Percentiles rank a stretch among this genome's conserved stretches.
phyloP scores from a whole-genome alignment of 2,329 filamentous ascomycete species.

The Botrytis fragariae region DNA sequence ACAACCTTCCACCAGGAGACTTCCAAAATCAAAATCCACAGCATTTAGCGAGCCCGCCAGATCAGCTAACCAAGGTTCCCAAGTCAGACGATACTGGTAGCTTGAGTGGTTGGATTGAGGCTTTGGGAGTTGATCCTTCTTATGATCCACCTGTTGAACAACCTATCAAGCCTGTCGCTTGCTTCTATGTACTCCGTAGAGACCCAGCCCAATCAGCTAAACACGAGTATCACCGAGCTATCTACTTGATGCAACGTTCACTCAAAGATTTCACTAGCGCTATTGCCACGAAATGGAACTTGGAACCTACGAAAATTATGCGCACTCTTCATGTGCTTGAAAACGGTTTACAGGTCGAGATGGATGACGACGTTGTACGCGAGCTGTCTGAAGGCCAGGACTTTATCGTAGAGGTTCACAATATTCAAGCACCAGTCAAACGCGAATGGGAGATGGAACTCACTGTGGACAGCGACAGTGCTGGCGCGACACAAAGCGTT shows the following conservation, averaged over 20 bases:
- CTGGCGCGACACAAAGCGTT: conserved; percentile 29
- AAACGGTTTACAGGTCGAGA: conserved; percentile 74
- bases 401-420: conserved; percentile 59
- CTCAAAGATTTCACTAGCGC: conserved; percentile 69
- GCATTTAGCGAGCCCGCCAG: conserved; percentile 47
- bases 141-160: conserved; percentile 79
- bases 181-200: conserved; percentile 74
- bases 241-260: conserved; percentile 79
- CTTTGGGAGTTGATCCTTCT: conserved; percentile 79
- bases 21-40: conserved; percentile 42
- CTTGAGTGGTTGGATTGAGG: conserved; percentile 83
- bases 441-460: conserved; percentile 63
- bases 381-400: conserved; percentile 89
- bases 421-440: conserved; percentile 43
- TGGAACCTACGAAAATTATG: conserved; percentile 70
- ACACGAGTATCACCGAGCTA: conserved; percentile 70
- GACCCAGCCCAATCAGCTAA: conserved; percentile 47
- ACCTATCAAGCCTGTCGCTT: conserved; percentile 71
- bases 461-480: conserved; percentile 34
- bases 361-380: conserved; percentile 86
- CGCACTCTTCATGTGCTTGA: conserved; percentile 71
- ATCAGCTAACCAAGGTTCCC: conserved; percentile 54
- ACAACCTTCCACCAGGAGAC: conserved; percentile 52
- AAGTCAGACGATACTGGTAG: conserved; percentile 60
- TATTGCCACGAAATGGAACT: conserved; percentile 74